Evolutionary conservation across 2,329 filamentous ascomycete genomes (phyloP), one percentile per base, ranked within the genome.

Genomic region (Trichoderma cornu-damae): DNA sequence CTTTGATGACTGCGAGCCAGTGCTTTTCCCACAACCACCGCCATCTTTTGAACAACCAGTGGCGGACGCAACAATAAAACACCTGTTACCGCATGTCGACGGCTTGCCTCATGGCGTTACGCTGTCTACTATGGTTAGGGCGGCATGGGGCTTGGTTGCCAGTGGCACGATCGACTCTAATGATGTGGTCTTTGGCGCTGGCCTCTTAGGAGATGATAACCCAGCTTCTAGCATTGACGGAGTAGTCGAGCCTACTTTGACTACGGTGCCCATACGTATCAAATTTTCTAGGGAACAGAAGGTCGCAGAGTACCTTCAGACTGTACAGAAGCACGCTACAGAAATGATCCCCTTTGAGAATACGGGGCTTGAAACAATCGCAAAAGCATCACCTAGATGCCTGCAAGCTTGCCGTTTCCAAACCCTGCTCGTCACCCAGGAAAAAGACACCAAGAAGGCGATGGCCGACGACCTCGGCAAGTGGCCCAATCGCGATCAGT

Each of bases 111-210:
- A 30, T n/a, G n/a, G n/a, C n/a, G n/a, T n/a, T n/a, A n/a, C n/a
- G n/a, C n/a, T n/a, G n/a, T n/a, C 34, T 37, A n/a, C 11, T n/a
- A 12, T 37, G 14, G 34, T 37, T n/a, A 37, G 34, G 8, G 44
- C 44, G 16, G 44, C 53, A 1, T 57, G 44, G 53, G 53, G 44
- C 3, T 50, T 55, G 11, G 22, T 74, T 4, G 65, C 73, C 0
- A 66, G 68, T 0, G 59, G 70, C 2, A 72, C 73, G 48, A 67
- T 73, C 61, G 66, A 7, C 58, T 68, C 52, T 7, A 14, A 51
- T 5, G 49, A 60, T 43, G 44, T 66, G 2, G 12, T 62, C 0
- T 67, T 65, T 40, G 66, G 65, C 2, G 57, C 51, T 59, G 6
- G 44, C 62, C 1, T 61, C 59, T 2, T 65, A 65, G 4, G 56